Base-by-base conservation (phyloP, 1,284 basidiomycete genomes). In the Apiotrichum gamsii region DNA sequence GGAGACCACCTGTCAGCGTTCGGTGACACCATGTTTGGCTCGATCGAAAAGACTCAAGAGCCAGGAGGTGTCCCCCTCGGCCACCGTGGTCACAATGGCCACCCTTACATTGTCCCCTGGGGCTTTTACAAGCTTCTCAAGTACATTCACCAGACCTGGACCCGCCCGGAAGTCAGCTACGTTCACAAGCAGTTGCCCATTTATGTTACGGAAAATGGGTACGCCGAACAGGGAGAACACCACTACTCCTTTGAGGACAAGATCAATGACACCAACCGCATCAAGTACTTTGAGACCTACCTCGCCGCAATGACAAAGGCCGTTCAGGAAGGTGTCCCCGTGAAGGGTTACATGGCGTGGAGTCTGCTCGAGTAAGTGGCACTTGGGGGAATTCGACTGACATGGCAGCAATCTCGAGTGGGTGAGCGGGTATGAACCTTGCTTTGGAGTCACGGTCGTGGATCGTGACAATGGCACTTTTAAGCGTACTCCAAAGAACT, bases 311-410 rank as follows among this genome's bases (percentile, higher is more conserved):
- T 64, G 47, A 35, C 54, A 6, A 45, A 58, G 23, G 62, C 62
- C 5, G 47, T 57, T 4, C 47, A 58, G 14, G 60, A 61, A 13
- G 57, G 57, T 6, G 53, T 62, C 15, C 38, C 43, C 15, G 45
- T 62, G 10, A 37, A 37, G 5, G 60, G 62, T 3, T 60, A 56
- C 44, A 55, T 64, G 53, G 62, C 48, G 19, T 64, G 62, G 62
- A 58, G 57, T 15, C 40, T 64, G 36, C 32, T 62, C 21, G 60
- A 64, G 61, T 63, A 44, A 56, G 59, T 55, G 10, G n/a, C 5
- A n/a, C n/a, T 8, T 11, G n/a, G n/a, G 5, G 18, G 19, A 25
- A 31, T n/a, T 16, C 19, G n/a, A 43, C 36, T 38, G 9, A 31
- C 35, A 16, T 19, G 8, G 16, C 23, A 50, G 39, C 37, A 39